A percentile compares a stretch with the other conserved stretches of the same genome.
These are phyloP conservation scores for Phytopythium ostracodes DNA, from an alignment of 352 stramenopile genomes.

Conservation along the genomic window DNA sequence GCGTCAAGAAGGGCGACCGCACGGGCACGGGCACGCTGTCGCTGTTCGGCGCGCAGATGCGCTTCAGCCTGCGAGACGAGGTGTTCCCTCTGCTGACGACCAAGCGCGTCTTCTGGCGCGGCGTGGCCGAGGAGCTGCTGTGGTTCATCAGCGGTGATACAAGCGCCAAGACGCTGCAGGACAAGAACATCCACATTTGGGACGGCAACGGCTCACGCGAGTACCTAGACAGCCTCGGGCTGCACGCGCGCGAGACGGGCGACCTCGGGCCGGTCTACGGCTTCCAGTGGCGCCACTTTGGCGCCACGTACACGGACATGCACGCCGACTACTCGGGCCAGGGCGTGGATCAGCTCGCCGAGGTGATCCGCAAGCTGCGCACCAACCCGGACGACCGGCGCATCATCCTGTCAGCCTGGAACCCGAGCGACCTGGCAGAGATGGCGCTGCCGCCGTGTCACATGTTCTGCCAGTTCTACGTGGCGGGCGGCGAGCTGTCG, in stretches of 20 bases:
- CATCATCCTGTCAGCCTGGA: conserved; percentile 99
- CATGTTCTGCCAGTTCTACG: conserved; percentile 98
- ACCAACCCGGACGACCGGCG: conserved; percentile 96
- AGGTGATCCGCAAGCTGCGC: conserved; percentile 98
- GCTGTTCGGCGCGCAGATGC: conserved; percentile 98
- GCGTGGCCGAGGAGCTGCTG: conserved; percentile 98
- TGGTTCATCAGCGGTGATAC: conserved; percentile 99
- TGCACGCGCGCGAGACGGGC: conserved; percentile 93
- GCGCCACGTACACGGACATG: conserved; percentile 97
- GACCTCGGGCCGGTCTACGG: conserved; percentile 97
- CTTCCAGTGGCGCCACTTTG: conserved; percentile 99
- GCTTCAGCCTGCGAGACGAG: conserved; percentile 93
- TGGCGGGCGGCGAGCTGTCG: conserved; percentile 75
- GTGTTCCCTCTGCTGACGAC: conserved; percentile 98
- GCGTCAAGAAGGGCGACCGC: conserved; percentile 92
- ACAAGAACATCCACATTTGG: conserved; percentile 99
- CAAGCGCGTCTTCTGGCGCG: conserved; percentile 99
- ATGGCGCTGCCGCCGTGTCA: conserved; percentile 99
- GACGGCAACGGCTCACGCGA: conserved; percentile 98
- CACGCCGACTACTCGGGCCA: conserved; percentile 97
- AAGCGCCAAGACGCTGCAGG: conserved; percentile 93
- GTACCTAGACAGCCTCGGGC: conserved; percentile 90
- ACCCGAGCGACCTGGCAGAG: conserved; percentile 93
- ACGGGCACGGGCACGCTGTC: conserved; percentile 98
- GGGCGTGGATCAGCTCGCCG: conserved; percentile 97